Evolutionary conservation across 345 rosid species (phyloP).

Genomic region (Cardamine chenopodiifolia): DNA sequence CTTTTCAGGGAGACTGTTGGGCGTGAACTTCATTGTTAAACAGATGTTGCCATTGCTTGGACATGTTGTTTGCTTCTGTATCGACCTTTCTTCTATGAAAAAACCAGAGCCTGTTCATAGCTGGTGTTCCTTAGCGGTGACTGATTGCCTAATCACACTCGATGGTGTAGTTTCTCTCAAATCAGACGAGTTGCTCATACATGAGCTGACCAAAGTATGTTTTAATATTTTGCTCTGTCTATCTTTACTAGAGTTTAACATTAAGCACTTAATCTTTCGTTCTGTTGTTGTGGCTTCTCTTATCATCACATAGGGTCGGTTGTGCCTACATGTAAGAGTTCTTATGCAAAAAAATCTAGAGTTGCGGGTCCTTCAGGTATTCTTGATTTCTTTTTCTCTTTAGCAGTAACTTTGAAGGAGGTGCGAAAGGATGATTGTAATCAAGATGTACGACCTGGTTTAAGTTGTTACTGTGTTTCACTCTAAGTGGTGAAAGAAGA

Average conservation of each 20-base stretch:
- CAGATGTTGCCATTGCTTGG: slow-evolving; percentile 92
- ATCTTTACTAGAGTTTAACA: slow-evolving; percentile 18
- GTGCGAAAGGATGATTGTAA: slow-evolving; percentile 2
- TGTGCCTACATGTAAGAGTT: slow-evolving; percentile 66
- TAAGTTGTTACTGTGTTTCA: slow-evolving; percentile 8
- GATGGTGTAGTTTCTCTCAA: slow-evolving; percentile 73
- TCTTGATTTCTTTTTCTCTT: slow-evolving; percentile 15
- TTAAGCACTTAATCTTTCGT: slow-evolving; percentile 20
- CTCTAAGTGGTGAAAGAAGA: background rate
- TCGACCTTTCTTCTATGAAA: slow-evolving; percentile 58
- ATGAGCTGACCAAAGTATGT: slow-evolving; percentile 79
- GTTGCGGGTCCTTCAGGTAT: slow-evolving; percentile 78
- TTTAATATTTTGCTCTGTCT: slow-evolving; percentile 19
- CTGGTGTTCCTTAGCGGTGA: slow-evolving; percentile 79
- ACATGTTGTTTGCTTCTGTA: slow-evolving; percentile 66
- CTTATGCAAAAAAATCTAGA: slow-evolving; percentile 75
- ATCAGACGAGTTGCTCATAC: slow-evolving; percentile 68
- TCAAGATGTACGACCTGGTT: slow-evolving; percentile 28
- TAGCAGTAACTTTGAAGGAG: slow-evolving; percentile 17
- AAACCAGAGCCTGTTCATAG: slow-evolving; percentile 86
- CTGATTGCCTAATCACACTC: slow-evolving; percentile 76
- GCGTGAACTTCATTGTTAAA: slow-evolving; percentile 65
- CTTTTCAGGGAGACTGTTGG: slow-evolving; percentile 81
- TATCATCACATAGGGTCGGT: slow-evolving; percentile 58
- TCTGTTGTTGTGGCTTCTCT: slow-evolving; percentile 31